Evolutionary conservation across 139 green algal genomes (phyloP).

Genomic region (Pycnococcus provasolii): DNA sequence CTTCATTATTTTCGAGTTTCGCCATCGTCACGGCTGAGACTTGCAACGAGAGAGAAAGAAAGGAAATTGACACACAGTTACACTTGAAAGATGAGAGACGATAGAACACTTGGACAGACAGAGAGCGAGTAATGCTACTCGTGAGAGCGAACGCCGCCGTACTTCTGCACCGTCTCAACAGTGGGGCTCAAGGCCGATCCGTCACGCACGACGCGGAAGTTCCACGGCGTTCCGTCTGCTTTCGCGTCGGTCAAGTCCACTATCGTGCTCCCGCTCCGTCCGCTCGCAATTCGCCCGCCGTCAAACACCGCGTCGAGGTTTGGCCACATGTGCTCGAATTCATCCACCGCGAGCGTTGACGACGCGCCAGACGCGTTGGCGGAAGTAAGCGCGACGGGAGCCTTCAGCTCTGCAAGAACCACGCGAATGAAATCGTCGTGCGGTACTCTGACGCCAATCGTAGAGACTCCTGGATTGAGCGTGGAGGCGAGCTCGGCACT

Average conservation of each 20-base stretch:
- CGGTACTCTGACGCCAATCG: not conserved
- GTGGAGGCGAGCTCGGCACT: not conserved
- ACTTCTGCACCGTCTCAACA: no score
- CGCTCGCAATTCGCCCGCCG: not conserved
- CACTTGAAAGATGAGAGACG: no score
- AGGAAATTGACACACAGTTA: no score
- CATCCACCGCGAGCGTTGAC: not conserved
- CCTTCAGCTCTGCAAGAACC: not conserved
- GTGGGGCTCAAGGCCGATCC: not conserved
- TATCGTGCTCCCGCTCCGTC: slow-evolving; percentile 1
- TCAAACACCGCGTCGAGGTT: slow-evolving; percentile 3
- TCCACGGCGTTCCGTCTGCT: not conserved
- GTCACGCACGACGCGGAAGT: slow-evolving; percentile 4
- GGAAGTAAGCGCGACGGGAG: not conserved
- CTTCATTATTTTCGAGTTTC: no score
- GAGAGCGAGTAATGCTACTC: no score
- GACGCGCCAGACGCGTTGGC: not conserved
- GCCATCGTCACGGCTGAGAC: no score
- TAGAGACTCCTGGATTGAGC: slow-evolving; percentile 5
- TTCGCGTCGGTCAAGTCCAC: not conserved
- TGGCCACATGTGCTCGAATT: not conserved
- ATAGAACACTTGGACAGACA: no score
- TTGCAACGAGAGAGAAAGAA: no score
- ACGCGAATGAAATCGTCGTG: not conserved
- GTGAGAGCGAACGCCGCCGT: no score